These are phyloP conservation scores for Syncephalastrum racemosum DNA, from an alignment of 371 early-diverging fungal species.

Conservation along the genomic window DNA sequence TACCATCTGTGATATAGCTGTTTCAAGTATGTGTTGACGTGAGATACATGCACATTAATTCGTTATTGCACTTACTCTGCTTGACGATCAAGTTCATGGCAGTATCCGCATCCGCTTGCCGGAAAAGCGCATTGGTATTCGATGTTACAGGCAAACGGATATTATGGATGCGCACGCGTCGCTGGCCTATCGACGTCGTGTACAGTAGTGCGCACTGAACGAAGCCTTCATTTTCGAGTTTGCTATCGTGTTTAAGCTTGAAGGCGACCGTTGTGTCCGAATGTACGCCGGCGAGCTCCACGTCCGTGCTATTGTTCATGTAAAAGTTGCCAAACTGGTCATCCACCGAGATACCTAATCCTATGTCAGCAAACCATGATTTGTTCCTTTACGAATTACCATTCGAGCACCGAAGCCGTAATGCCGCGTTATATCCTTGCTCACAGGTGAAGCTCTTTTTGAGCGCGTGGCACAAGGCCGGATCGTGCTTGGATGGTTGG, in stretches of 20 bases:
- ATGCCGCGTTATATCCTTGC: slow-evolving; percentile 86
- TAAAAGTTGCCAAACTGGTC: slow-evolving; percentile 93
- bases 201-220: slow-evolving; percentile 93
- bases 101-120: slow-evolving; percentile 90
- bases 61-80: slow-evolving; percentile 41
- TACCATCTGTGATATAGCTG: slow-evolving; percentile 1
- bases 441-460: slow-evolving; percentile 62
- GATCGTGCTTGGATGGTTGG: slow-evolving; percentile 63
- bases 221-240: slow-evolving; percentile 80
- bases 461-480: slow-evolving; percentile 69
- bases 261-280: slow-evolving; percentile 79
- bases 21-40: slow-evolving; percentile 62
- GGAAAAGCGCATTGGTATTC: slow-evolving; percentile 80
- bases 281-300: slow-evolving; percentile 88
- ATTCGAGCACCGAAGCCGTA: slow-evolving; percentile 90
- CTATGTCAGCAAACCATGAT: background rate
- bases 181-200: slow-evolving; percentile 83
- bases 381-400: slow-evolving; percentile 41
- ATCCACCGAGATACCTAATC: slow-evolving; percentile 68
- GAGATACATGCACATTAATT: slow-evolving; percentile 27
- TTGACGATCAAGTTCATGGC: slow-evolving; percentile 85
- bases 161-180: slow-evolving; percentile 93
- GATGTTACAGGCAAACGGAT: slow-evolving; percentile 78
- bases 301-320: slow-evolving; percentile 89
- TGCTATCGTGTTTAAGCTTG: slow-evolving; percentile 84